A percentile compares a stretch with the other conserved stretches of the same genome.
Conservation (phyloP, 768 basidiomycete genomes). For the Suillus fuscotomentosus region DNA sequence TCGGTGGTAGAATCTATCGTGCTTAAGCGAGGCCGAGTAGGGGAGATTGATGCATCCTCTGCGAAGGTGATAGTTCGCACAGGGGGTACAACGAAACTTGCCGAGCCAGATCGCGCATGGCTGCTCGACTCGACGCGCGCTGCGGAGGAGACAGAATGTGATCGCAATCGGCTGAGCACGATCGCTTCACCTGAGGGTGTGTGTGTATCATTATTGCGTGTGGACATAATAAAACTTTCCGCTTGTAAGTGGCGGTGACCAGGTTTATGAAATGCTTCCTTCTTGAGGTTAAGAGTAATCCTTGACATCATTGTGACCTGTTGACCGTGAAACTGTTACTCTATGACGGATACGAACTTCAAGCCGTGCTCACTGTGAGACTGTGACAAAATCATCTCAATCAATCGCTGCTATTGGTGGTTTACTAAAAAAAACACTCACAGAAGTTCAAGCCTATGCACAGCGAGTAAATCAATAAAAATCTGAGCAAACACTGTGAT, state of each 20-base stretch:
- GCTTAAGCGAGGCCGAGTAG: neutral
- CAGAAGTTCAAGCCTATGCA: conserved; percentile 37
- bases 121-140: neutral
- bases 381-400: conserved; percentile 29
- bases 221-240: neutral
- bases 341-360: neutral
- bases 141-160: neutral
- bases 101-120: conserved; percentile 3
- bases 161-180: neutral
- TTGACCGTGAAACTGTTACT: conserved; percentile 1
- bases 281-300: conserved; percentile 60
- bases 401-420: conserved; percentile 34
- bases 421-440: conserved; percentile 21
- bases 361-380: conserved; percentile 13
- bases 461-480: neutral
- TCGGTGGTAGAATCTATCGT: conserved; percentile 3
- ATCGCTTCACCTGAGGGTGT: neutral
- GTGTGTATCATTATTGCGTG: neutral
- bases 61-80: neutral
- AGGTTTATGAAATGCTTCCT: conserved; percentile 18
- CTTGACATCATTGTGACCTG: conserved; percentile 68
- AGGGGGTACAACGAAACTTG: neutral
- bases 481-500: neutral
- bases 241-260: too few species aligned
- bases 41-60: neutral